Percentiles rank a stretch among this genome's conserved stretches.
These are phyloP conservation scores for Pseudocercospora fijiensis DNA, from an alignment of 2,329 filamentous ascomycete species.

Conservation along the genomic window DNA sequence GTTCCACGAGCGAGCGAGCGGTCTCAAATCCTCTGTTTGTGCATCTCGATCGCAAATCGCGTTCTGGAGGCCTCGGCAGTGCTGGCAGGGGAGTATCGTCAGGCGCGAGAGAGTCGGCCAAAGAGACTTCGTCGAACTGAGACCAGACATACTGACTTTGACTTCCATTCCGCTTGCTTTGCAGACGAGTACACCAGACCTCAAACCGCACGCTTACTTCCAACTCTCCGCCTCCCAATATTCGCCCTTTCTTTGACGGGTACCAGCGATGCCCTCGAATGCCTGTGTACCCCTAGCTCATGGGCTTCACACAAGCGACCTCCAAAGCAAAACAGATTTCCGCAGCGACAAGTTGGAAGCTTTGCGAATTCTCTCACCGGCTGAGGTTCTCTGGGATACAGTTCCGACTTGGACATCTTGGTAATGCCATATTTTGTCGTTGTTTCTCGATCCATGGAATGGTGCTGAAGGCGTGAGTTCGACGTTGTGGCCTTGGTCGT, in stretches of 20 bases:
- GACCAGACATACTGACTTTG: neutral
- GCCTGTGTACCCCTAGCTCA: neutral
- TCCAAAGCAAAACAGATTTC: conserved; percentile 18
- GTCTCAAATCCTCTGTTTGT: neutral
- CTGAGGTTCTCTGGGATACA: neutral
- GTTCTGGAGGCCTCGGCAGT: too few relatives aligned
- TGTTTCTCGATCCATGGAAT: neutral
- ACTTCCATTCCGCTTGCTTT: neutral
- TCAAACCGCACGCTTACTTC: neutral
- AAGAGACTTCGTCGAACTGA: too few relatives aligned
- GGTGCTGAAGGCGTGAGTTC: neutral
- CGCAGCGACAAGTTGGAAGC: conserved; percentile 11
- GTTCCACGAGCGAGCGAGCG: neutral
- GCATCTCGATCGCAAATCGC: too few relatives aligned
- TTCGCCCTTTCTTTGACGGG: conserved; percentile 10
- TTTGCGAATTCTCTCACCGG: neutral
- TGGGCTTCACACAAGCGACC: conserved; percentile 8
- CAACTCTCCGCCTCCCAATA: neutral
- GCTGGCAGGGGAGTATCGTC: too few relatives aligned
- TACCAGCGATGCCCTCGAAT: neutral
- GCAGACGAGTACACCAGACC: neutral
- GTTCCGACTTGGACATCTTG: conserved; percentile 4
- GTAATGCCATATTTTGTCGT: neutral
- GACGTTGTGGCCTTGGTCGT: neutral
- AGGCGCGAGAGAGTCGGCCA: too few relatives aligned